These are phyloP conservation scores for Penicillium sp. DNA, from an alignment of 2,329 filamentous ascomycete genomes.

Conservation along the genomic window DNA sequence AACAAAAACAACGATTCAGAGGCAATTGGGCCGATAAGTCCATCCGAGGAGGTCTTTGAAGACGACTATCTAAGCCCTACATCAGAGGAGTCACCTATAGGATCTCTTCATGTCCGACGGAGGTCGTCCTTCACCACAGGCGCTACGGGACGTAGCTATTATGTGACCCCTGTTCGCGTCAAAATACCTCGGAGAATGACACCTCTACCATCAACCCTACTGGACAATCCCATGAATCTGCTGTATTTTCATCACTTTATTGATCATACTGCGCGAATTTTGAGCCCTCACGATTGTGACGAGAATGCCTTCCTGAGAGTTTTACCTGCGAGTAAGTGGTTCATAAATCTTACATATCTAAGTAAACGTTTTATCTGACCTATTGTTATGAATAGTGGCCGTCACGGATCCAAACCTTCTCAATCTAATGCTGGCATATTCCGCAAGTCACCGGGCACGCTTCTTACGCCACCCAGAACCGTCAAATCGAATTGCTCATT, in stretches of 20 bases:
- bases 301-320: constrained; percentile 59
- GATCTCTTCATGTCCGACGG: constrained; percentile 11
- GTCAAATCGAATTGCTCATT: constrained; percentile 70
- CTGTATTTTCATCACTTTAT: constrained; percentile 72
- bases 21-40: constrained; percentile 55
- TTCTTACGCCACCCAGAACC: constrained; percentile 71
- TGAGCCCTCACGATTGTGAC: constrained; percentile 60
- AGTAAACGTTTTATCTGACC: constrained; percentile 46
- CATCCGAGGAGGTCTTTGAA: constrained; percentile 29
- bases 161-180: constrained; percentile 64
- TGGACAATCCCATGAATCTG: constrained; percentile 75
- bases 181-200: constrained; percentile 56
- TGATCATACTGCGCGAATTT: constrained; percentile 71
- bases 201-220: constrained; percentile 54
- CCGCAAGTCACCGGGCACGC: constrained; percentile 75
- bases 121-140: constrained; percentile 52
- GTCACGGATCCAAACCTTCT: constrained; percentile 57
- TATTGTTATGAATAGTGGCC: constrained; percentile 40
- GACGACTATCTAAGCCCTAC: constrained; percentile 4
- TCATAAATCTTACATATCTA: neutral
- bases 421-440: constrained; percentile 74
- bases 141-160: constrained; percentile 62
- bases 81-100: constrained; percentile 6
- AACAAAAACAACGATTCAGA: constrained; percentile 66
- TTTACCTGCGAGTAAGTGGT: constrained; percentile 57